Conservation (phyloP, 75 land plant genomes). For the Selaginella tamariscina region DNA sequence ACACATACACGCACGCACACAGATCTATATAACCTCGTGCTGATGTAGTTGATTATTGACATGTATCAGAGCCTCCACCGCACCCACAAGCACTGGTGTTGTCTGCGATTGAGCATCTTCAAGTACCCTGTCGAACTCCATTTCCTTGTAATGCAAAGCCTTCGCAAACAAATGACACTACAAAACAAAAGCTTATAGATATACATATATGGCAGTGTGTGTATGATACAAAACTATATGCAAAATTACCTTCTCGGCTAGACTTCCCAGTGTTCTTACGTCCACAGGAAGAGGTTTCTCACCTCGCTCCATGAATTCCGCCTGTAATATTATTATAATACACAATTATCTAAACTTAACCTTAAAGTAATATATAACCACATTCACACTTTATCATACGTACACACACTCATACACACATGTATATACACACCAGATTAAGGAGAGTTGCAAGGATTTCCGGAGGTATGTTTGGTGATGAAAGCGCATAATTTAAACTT, state of each 20-base stretch:
- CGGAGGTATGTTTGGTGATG: slow-evolving; percentile 94
- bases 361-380: no score
- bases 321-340: no score
- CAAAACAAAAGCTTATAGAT: neutral
- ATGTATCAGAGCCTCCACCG: slow-evolving; percentile 96
- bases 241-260: slow-evolving; percentile 81
- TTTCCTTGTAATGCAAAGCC: slow-evolving; percentile 98
- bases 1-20: neutral
- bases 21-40: slow-evolving; percentile 62
- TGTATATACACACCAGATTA: slow-evolving; percentile 90
- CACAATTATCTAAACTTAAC: no score
- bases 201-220: no score
- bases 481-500: slow-evolving; percentile 89
- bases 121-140: slow-evolving; percentile 93
- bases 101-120: slow-evolving; percentile 15
- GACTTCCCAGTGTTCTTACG: slow-evolving; percentile 86
- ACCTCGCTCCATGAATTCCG: slow-evolving; percentile 99
- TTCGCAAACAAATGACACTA: slow-evolving; percentile 99
- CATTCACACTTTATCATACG: no score
- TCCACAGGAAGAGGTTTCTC: slow-evolving; percentile 95
- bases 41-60: slow-evolving; percentile 97
- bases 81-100: slow-evolving; percentile 58
- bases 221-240: no score
- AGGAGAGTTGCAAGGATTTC: slow-evolving; percentile 93
- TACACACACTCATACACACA: no score